Conservation (phyloP, 805 yeast species). For the Candida lessepsii region DNA sequence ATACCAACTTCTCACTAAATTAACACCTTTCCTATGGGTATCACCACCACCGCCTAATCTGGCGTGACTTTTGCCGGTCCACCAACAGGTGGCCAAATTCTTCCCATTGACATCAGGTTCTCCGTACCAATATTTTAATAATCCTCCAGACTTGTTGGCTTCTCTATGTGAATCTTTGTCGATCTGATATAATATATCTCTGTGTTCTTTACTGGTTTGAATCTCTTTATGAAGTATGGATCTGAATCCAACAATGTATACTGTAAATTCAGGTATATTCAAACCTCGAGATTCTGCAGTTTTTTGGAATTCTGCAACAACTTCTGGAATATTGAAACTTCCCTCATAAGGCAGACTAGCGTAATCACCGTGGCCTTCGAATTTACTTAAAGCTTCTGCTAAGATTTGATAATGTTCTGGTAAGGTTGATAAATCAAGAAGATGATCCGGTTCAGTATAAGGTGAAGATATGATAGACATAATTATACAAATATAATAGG, state of each 20-base stretch:
- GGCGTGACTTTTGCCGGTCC: constrained; percentile 30
- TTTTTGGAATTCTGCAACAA: constrained; percentile 14
- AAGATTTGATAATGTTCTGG: constrained; percentile 21
- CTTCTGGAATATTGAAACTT: constrained; percentile 27
- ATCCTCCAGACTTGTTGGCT: constrained; percentile 36
- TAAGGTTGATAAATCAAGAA: constrained; percentile 23
- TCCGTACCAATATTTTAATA: constrained; percentile 41
- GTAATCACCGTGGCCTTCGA: constrained; percentile 20
- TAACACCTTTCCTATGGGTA: constrained; percentile 32
- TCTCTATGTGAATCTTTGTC: constrained; percentile 35
- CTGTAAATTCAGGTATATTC: constrained; percentile 16
- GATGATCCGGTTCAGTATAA: constrained; percentile 25
- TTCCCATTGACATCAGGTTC: constrained; percentile 32
- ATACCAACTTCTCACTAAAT: constrained; percentile 30
- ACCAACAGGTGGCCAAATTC: constrained; percentile 41
- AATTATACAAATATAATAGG: constrained; percentile 4
- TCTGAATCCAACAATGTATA: constrained; percentile 35
- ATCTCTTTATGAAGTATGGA: constrained; percentile 28
- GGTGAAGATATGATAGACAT: constrained; percentile 25
- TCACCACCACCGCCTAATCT: constrained; percentile 32
- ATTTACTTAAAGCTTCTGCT: constrained; percentile 30
- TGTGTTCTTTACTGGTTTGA: constrained; percentile 21
- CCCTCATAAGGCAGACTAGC: constrained; percentile 24
- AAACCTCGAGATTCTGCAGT: constrained; percentile 14
- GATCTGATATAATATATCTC: constrained; percentile 24